Conservation (phyloP, 1,139 yeast genomes). For the Debaryomyces nepalensis region DNA sequence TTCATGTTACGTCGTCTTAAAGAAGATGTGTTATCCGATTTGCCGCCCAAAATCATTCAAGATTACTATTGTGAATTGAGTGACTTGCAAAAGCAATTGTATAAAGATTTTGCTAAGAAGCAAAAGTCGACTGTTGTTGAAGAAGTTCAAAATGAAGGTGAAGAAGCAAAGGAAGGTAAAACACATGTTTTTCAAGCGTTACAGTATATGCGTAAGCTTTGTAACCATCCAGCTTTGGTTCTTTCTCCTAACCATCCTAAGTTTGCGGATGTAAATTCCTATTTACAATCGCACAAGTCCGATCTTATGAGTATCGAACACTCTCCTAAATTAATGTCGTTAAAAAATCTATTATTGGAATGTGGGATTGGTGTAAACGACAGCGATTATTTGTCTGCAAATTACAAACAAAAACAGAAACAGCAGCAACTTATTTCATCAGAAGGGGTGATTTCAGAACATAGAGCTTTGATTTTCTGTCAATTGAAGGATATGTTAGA, state of each 20-base stretch:
- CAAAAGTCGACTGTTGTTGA: slow-evolving; percentile 75
- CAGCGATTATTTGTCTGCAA: slow-evolving; percentile 40
- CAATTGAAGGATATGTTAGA: slow-evolving; percentile 98
- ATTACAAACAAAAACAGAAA: slow-evolving; percentile 28
- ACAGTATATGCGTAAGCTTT: slow-evolving; percentile 95
- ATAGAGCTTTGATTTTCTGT: slow-evolving; percentile 93
- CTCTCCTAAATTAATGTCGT: slow-evolving; percentile 87
- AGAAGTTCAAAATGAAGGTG: slow-evolving; percentile 55
- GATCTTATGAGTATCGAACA: slow-evolving; percentile 74
- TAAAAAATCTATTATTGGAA: slow-evolving; percentile 79
- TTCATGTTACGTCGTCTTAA: slow-evolving; percentile 94
- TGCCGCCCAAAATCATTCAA: slow-evolving; percentile 98
- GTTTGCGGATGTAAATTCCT: slow-evolving; percentile 62
- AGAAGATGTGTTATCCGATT: slow-evolving; percentile 93
- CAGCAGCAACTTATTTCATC: slow-evolving; percentile 44
- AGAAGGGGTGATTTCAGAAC: slow-evolving; percentile 88
- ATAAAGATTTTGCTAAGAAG: slow-evolving; percentile 88
- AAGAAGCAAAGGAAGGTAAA: slow-evolving; percentile 56
- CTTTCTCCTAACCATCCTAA: slow-evolving; percentile 86
- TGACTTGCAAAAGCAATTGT: slow-evolving; percentile 83
- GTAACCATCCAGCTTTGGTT: slow-evolving; percentile 97
- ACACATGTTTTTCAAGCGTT: slow-evolving; percentile 97
- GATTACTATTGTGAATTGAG: slow-evolving; percentile 97
- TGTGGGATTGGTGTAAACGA: slow-evolving; percentile 89
- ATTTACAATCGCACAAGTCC: slow-evolving; percentile 61